phyloP scores from a whole-genome alignment of 164 flowering plant genomes.

The Warburgia ugandensis region DNA sequence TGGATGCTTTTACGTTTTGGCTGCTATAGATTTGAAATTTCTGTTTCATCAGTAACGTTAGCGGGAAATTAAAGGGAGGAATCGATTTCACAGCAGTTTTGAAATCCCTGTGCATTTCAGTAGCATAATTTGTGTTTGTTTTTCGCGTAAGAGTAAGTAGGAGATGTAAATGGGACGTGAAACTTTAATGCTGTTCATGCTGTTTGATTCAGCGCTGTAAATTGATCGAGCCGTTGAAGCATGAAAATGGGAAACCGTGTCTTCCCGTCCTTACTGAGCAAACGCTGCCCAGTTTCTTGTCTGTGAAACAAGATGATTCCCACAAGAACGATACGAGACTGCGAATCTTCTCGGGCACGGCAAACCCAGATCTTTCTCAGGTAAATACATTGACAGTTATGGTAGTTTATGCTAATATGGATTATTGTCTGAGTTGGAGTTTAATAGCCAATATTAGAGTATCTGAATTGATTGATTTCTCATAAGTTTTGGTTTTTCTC shows the following conservation, averaged over 20 bases:
- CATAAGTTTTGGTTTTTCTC: not conserved
- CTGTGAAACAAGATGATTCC: constrained; percentile 15
- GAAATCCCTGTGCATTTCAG: no score
- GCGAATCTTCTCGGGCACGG: constrained; percentile 88
- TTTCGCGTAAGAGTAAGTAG: no score
- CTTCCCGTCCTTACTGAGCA: constrained; percentile 29
- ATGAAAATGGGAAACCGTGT: constrained; percentile 46
- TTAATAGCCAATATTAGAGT: no score
- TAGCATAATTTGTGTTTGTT: no score
- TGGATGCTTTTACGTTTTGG: not conserved
- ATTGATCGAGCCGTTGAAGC: constrained; percentile 45
- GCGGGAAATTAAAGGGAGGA: not conserved
- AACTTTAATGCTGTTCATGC: no score
- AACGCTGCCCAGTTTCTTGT: constrained; percentile 26
- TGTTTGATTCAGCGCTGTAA: constrained; percentile 40
- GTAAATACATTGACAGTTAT: constrained; percentile 22
- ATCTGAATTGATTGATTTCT: not conserved
- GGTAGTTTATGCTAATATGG: not conserved
- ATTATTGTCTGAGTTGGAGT: no score
- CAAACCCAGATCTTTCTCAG: constrained; percentile 83
- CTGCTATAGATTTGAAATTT: not conserved
- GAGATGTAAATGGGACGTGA: no score
- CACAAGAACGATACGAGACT: constrained; percentile 43
- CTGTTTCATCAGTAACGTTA: not conserved
- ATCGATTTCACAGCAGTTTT: no score